Conservation (phyloP, 441 rosid species). For the Corymbia calophylla region DNA sequence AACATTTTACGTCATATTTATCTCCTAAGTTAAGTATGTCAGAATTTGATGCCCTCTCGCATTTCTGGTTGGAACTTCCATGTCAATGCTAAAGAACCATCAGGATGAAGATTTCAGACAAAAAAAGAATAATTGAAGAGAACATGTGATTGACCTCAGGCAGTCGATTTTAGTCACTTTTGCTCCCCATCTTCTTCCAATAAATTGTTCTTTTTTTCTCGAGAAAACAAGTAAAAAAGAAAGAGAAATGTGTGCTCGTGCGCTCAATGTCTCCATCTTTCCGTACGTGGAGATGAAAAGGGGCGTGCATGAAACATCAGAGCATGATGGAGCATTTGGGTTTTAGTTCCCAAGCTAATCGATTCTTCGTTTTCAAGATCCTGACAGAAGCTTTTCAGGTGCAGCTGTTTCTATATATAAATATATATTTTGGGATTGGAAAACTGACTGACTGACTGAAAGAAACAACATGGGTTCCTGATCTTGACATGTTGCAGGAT, state of each 20-base stretch:
- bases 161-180: background rate
- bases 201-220: background rate
- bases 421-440: background rate
- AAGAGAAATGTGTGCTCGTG: background rate
- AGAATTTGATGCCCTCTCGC: background rate
- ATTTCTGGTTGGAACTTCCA: background rate
- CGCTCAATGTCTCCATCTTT: background rate
- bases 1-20: background rate
- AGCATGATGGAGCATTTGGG: background rate
- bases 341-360: background rate
- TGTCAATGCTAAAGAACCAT: background rate
- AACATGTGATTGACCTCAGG: background rate
- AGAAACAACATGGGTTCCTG: constrained; percentile 17
- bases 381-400: background rate
- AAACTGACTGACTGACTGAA: constrained; percentile 21
- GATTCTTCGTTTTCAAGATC: background rate
- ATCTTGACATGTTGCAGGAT: constrained; percentile 2
- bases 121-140: background rate
- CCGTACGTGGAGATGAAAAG: background rate
- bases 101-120: background rate
- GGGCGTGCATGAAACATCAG: background rate
- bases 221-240: background rate
- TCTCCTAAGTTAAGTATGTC: background rate
- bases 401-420: background rate
- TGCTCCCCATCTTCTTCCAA: background rate